Base-by-base conservation (phyloP, 2,329 filamentous ascomycete genomes). In the Lachnum nothofagi region DNA sequence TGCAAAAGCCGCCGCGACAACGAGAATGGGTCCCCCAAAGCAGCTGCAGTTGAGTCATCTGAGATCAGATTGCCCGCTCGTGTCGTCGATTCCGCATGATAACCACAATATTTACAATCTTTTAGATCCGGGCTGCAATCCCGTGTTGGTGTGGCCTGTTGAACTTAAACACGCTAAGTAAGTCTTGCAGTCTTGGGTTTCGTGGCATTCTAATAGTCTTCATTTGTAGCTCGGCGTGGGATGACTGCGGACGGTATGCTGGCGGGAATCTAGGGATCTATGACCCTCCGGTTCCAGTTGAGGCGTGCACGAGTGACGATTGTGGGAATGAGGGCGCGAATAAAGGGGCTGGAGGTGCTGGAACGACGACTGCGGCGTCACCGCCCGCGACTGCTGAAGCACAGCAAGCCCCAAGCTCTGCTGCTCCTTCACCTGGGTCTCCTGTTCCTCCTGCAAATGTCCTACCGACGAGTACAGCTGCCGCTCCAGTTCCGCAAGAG, bases 251-350 rank as follows among this genome's bases (percentile, higher is more conserved):
- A 56, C 63, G 63, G 42, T 64, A 6, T 7, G 29, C 64, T 14
- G 67, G 65, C 44, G 62, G 61, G 5, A 55, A 54, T 3, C 63
- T 70, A 45, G 68, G 67, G 1, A 59, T 70, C 4, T 69, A 69
- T 52, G 68, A 70, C 45, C 67, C 67, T 4, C 67, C 68, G 5
- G 66, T 66, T 47, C 67, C 67, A 22, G 56, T 69, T 10, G 63
- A 65, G 7, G 59, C 67, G 10, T 53, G 47, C 27, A 44, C 40
- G 14, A 35, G 19, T 27, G 38, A 41, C 41, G 44, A 44, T 45
- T 38, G 33, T 38, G 44, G 16, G 25, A 48, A 45, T 47, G 40
- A 49, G 23, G 43, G 42, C 14, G 35, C 27, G 4, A 24, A 27
- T 6, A 33, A 34, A 5, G 31, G 31, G n/a, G 7, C 44, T n/a